Evolutionary conservation across 257 asterid genomes (phyloP).

Genomic region (Lycium barbarum): DNA sequence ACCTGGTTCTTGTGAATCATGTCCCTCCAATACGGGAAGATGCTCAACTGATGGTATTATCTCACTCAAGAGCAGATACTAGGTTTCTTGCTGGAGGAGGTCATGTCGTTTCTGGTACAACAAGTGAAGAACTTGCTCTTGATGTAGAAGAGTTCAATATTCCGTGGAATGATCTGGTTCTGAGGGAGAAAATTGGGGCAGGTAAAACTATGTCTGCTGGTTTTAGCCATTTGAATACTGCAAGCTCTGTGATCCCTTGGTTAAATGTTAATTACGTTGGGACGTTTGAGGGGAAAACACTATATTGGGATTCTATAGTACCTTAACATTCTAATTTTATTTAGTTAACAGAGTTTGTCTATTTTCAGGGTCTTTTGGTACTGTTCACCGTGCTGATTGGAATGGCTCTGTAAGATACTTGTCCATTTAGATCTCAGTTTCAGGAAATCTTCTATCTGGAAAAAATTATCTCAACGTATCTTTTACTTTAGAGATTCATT

Average conservation of each 20-base stretch:
- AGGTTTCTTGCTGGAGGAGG: slow-evolving; percentile 56
- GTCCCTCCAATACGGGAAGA: slow-evolving; percentile 50
- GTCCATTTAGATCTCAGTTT: slow-evolving; percentile 34
- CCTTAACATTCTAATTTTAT: slow-evolving; percentile 8
- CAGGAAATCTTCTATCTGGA: slow-evolving; percentile 30
- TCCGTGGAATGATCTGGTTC: slow-evolving; percentile 86
- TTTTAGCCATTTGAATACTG: slow-evolving; percentile 15
- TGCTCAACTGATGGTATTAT: slow-evolving; percentile 45
- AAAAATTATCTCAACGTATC: background rate
- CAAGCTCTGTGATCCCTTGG: background rate
- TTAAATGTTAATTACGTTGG: background rate
- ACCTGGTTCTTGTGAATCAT: slow-evolving; percentile 47
- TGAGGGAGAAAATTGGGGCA: slow-evolving; percentile 90
- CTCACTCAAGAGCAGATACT: slow-evolving; percentile 48
- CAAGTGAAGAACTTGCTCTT: slow-evolving; percentile 56
- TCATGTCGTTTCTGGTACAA: slow-evolving; percentile 49
- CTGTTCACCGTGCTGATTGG: slow-evolving; percentile 99
- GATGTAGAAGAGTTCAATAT: slow-evolving; percentile 81
- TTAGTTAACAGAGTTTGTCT: slow-evolving; percentile 34
- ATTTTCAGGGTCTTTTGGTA: slow-evolving; percentile 94
- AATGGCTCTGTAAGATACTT: slow-evolving; percentile 84
- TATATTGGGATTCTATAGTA: slow-evolving; percentile 13
- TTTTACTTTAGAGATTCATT: background rate
- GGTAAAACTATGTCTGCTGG: slow-evolving; percentile 57
- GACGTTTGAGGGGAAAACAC: background rate